phyloP scores from a whole-genome alignment of 2,329 filamentous ascomycete genomes.

The Aspergillus amoenus region DNA sequence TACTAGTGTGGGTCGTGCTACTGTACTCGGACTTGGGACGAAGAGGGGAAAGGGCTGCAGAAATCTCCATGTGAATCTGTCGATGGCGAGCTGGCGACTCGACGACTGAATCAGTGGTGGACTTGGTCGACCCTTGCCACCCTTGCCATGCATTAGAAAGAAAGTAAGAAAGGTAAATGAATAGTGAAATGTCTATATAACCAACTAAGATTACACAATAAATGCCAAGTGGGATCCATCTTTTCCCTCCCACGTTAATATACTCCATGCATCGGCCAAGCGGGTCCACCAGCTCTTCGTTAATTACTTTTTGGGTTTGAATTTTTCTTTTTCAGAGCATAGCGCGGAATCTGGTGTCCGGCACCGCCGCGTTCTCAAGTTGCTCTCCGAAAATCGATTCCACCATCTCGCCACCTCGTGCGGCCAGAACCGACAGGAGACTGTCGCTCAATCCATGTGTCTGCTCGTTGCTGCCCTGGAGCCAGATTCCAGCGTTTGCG shows the following conservation, averaged over 20 bases:
- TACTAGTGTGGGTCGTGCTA: constrained; percentile 3
- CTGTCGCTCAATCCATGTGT: constrained; percentile 88
- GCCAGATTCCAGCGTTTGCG: constrained; percentile 76
- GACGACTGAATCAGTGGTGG: no score
- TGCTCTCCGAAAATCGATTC: constrained; percentile 65
- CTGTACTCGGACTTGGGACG: neutral
- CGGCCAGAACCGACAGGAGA: constrained; percentile 74
- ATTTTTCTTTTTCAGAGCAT: constrained; percentile 27
- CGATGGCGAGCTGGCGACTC: no score
- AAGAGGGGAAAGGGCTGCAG: constrained; percentile 3
- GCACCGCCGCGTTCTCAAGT: constrained; percentile 29
- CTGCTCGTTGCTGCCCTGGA: constrained; percentile 90
- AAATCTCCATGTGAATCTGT: no score
- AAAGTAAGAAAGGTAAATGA: neutral
- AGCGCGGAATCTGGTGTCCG: constrained; percentile 33
- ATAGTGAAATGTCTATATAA: neutral
- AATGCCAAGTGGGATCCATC: constrained; percentile 1
- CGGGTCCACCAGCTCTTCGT: constrained; percentile 6
- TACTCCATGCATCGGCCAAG: constrained; percentile 11
- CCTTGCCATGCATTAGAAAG: no score
- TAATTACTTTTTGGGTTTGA: neutral
- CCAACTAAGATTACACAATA: constrained; percentile 6
- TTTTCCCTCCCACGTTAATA: constrained; percentile 9
- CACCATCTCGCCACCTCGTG: constrained; percentile 75
- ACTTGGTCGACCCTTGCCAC: neutral